Conservation (phyloP, 345 rosid genomes). For the Eucalyptus paniculata region DNA sequence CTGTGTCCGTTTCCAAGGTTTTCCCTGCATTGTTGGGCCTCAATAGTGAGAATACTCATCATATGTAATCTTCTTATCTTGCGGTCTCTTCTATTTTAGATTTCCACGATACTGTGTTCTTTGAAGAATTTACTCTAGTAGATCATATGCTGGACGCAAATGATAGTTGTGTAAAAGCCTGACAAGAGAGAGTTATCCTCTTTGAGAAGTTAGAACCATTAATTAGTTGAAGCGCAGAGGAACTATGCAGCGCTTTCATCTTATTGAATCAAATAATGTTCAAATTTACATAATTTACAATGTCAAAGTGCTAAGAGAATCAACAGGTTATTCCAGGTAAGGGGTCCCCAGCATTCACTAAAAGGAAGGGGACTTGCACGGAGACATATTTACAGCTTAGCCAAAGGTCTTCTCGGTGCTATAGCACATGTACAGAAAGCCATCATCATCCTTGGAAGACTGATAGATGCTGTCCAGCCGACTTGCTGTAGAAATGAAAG, state of each 20-base stretch:
- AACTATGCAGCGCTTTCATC: neutral
- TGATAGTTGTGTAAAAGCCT: neutral
- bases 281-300: neutral
- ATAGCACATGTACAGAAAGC: constrained; percentile 83
- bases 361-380: neutral
- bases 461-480: constrained; percentile 60
- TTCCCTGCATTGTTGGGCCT: neutral
- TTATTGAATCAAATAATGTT: neutral
- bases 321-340: neutral
- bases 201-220: neutral
- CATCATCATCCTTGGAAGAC: constrained; percentile 82
- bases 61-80: neutral
- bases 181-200: neutral
- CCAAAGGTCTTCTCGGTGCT: constrained; percentile 86
- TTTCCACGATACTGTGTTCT: neutral
- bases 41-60: neutral
- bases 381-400: neutral
- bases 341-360: neutral
- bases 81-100: neutral
- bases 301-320: neutral
- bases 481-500: constrained; percentile 29
- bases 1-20: neutral
- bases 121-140: neutral
- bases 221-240: neutral
- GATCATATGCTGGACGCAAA: neutral